Percentiles rank a stretch among this genome's conserved stretches.
Conservation (phyloP, 163 green algal species). For the Chlorella variabilis region DNA sequence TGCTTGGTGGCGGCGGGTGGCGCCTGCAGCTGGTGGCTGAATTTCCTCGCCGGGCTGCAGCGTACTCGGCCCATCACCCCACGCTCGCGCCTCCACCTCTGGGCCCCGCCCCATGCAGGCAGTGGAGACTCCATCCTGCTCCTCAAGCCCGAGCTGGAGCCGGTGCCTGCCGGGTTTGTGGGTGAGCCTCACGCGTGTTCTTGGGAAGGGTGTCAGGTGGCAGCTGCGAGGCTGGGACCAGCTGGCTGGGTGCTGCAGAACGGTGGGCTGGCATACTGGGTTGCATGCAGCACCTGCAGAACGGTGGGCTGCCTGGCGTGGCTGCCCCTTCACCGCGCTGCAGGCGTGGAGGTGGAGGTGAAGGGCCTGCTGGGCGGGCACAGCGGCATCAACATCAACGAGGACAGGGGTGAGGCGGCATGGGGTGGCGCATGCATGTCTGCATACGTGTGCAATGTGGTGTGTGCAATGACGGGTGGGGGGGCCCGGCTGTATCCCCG, state of each 20-base stretch:
- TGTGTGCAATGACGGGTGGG: not conserved
- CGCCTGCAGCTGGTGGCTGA: too few species aligned
- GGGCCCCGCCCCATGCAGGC: too few species aligned
- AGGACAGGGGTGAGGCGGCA: constrained; percentile 56
- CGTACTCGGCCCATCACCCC: too few species aligned
- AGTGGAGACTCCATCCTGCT: constrained; percentile 64
- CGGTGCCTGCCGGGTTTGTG: not conserved
- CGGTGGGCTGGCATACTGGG: too few species aligned
- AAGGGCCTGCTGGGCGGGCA: constrained; percentile 68
- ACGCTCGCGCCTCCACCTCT: too few species aligned
- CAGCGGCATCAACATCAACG: constrained; percentile 82
- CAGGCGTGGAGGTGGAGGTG: constrained; percentile 49
- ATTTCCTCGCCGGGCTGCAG: too few species aligned
- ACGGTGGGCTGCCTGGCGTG: too few species aligned
- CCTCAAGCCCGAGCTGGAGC: constrained; percentile 33
- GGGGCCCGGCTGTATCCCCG: too few species aligned
- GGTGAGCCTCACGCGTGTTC: too few species aligned
- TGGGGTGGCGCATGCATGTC: not conserved
- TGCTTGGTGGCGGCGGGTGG: not conserved
- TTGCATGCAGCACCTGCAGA: too few species aligned
- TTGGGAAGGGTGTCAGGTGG: not conserved
- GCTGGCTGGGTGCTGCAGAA: not conserved
- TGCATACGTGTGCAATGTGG: not conserved
- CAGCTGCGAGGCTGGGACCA: too few species aligned
- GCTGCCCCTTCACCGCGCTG: too few species aligned